These are phyloP conservation scores for Penicillium herquei DNA, from an alignment of 495 filamentous ascomycete species.

Conservation along the genomic window DNA sequence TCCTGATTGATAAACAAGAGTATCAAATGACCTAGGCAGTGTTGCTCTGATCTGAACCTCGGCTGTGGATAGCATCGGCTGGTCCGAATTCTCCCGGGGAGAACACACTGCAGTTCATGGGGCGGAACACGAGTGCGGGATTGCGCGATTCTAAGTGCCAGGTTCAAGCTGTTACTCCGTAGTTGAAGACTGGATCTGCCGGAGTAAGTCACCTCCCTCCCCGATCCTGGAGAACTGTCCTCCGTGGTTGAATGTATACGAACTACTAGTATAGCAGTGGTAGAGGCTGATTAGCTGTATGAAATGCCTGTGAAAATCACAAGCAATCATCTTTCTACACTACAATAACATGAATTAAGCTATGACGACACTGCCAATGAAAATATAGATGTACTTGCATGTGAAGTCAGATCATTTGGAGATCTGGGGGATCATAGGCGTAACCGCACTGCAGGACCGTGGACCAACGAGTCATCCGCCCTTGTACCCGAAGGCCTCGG, in stretches of 20 bases:
- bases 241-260: background rate
- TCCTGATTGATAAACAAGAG: constrained; percentile 9
- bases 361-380: constrained; percentile 19
- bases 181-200: background rate
- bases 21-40: constrained; percentile 9
- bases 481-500: constrained; percentile 34
- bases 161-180: too few relatives aligned
- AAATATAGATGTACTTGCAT: constrained; percentile 6
- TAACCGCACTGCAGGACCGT: background rate
- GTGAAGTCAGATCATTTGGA: constrained; percentile 24
- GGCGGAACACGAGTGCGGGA: background rate
- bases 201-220: constrained; percentile 16
- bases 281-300: background rate
- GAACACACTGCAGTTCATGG: background rate
- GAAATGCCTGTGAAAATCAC: constrained; percentile 1
- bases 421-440: constrained; percentile 6
- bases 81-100: constrained; percentile 29
- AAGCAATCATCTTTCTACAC: constrained; percentile 3
- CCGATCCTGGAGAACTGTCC: background rate
- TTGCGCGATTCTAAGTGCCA: background rate
- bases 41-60: constrained; percentile 22
- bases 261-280: background rate
- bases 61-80: constrained; percentile 28
- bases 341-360: background rate
- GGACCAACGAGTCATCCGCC: constrained; percentile 6